A percentile compares a stretch with the other conserved stretches of the same genome.
Conservation (phyloP, 2,329 filamentous ascomycete species). For the Aureobasidium namibiae region DNA sequence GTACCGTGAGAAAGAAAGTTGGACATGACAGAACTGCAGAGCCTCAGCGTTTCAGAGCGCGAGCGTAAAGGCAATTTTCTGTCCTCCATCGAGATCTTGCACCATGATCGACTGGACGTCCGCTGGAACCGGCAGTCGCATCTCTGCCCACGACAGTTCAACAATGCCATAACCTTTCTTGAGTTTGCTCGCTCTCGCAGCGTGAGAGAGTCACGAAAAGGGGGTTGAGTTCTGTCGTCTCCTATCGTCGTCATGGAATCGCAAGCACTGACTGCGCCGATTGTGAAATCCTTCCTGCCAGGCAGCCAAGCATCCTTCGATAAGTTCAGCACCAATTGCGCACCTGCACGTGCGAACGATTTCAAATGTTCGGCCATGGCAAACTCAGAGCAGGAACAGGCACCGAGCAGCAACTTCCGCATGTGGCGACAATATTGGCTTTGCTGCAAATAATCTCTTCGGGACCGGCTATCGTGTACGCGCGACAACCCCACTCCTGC, state of each 20-base stretch:
- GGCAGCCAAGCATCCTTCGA: not conserved
- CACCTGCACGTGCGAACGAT: not conserved
- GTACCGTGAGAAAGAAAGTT: not conserved
- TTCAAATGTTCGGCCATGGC: not conserved
- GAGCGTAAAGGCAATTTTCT: not conserved
- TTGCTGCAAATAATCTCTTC: constrained; percentile 2
- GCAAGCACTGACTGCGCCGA: not conserved
- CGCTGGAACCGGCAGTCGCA: not conserved
- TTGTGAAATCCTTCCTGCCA: not conserved
- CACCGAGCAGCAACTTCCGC: not conserved
- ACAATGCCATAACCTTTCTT: not conserved
- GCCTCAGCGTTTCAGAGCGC: not conserved
- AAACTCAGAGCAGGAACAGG: not conserved
- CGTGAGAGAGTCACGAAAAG: not conserved
- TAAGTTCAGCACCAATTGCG: not conserved
- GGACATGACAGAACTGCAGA: constrained; percentile 4
- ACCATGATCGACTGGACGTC: constrained; percentile 4
- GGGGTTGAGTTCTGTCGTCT: not conserved
- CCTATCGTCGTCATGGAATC: not conserved
- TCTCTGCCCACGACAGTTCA: not conserved
- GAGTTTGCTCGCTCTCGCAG: not conserved
- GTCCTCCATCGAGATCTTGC: not conserved
- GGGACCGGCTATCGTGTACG: not conserved
- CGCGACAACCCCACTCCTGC: not conserved
- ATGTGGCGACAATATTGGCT: not conserved